Conservation (phyloP, 257 asterid species). For the Nicotiana attenuata region DNA sequence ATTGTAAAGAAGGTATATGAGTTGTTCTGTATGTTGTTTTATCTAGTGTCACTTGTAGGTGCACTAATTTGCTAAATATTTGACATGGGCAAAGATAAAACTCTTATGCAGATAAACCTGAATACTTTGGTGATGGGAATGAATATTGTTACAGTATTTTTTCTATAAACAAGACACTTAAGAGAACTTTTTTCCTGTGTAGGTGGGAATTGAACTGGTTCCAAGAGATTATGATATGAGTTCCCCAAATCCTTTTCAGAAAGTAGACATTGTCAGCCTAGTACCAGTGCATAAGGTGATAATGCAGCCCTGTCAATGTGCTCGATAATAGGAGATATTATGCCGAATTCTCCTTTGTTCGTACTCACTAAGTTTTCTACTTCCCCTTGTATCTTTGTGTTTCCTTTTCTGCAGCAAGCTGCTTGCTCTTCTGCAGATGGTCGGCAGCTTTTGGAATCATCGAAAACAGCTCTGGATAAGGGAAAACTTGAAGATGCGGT, state of each 20-base stretch:
- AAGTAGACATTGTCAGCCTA: slow-evolving; percentile 75
- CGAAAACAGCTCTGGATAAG: slow-evolving; percentile 94
- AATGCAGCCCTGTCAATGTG: not conserved
- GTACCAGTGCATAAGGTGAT: slow-evolving; percentile 89
- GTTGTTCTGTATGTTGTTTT: not conserved
- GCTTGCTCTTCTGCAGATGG: slow-evolving; percentile 98
- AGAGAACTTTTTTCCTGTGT: slow-evolving; percentile 19
- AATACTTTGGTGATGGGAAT: not conserved
- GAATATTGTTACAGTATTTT: not conserved
- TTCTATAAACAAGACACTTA: not conserved
- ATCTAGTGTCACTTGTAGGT: not conserved
- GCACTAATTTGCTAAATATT: not conserved
- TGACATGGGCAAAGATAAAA: not conserved
- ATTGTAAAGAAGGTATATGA: not conserved
- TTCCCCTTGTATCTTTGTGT: not conserved
- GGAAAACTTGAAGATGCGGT: slow-evolving; percentile 99
- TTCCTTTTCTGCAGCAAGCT: slow-evolving; percentile 57
- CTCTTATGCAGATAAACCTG: not conserved
- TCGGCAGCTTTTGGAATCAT: slow-evolving; percentile 79
- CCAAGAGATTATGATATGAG: slow-evolving; percentile 91
- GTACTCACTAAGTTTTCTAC: slow-evolving; percentile 6
- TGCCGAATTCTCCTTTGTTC: not conserved
- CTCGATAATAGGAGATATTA: not conserved
- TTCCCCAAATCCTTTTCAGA: slow-evolving; percentile 65
- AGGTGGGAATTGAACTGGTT: slow-evolving; percentile 92